A percentile compares a stretch with the other conserved stretches of the same genome.
Evolutionary conservation across 441 rosid genomes (phyloP).

Genomic region (Erodium trifolium): DNA sequence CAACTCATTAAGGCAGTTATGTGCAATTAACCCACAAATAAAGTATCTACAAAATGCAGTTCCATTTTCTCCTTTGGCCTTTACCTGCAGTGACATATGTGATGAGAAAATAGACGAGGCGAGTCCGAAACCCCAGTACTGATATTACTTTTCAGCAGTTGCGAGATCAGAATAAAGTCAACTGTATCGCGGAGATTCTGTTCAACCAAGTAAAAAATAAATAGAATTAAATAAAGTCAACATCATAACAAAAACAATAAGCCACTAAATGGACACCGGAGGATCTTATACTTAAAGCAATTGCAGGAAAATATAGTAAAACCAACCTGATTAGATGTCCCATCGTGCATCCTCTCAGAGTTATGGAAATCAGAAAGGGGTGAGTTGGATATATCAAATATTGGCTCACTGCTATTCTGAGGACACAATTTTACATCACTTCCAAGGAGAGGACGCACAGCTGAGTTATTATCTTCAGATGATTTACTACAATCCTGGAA

Average conservation of each 20-base stretch:
- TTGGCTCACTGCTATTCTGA: constrained; percentile 32
- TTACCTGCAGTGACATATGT: constrained; percentile 77
- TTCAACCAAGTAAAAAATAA: constrained; percentile 16
- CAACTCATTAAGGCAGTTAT: too few species aligned
- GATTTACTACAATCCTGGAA: constrained; percentile 53
- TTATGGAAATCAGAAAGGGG: constrained; percentile 76
- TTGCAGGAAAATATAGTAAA: constrained; percentile 4
- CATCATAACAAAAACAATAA: not conserved
- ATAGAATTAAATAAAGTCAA: not conserved
- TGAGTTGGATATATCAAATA: constrained; percentile 47
- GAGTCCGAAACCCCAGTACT: constrained; percentile 30
- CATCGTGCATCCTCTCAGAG: constrained; percentile 57
- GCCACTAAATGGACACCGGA: not conserved
- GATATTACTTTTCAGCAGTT: constrained; percentile 25
- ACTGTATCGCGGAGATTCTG: constrained; percentile 52
- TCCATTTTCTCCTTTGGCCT: constrained; percentile 8
- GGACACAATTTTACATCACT: constrained; percentile 49
- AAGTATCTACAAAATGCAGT: constrained; percentile 3
- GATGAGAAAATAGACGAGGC: constrained; percentile 57
- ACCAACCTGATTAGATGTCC: constrained; percentile 51
- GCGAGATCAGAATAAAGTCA: constrained; percentile 67
- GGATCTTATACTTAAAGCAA: not conserved
- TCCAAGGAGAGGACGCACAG: constrained; percentile 28
- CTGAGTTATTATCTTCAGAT: constrained; percentile 30
- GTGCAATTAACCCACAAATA: too few species aligned